Base-by-base conservation (phyloP, 148 eudicot genomes). In the Diospyros lotus region DNA sequence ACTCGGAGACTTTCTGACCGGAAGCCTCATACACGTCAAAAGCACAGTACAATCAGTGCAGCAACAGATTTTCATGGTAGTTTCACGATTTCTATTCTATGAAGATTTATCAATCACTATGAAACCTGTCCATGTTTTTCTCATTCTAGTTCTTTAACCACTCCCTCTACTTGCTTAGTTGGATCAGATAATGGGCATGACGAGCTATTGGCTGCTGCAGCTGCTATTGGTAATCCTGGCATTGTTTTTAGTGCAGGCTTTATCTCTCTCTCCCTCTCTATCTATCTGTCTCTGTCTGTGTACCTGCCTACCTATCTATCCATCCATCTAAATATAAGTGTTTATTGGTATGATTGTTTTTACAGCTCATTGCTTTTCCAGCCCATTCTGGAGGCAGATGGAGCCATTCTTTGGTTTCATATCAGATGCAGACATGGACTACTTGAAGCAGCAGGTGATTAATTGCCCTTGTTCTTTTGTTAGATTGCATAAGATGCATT, bases 171-270 rank as follows among this genome's bases (percentile, higher is more conserved):
- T 60, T 73, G 59, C 60, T 43, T 77, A 75, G 79, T 79, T 76
- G 85, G 83, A 77, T 78, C 87, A 78, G 90, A 83, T 85, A 87
- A 88, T 85, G 90, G 91, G 72, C 90, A 83, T 46, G 86, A 86
- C 77, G 94, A 90, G 78, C 82, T 90, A 56, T 50, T 88, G 76
- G 86, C 90, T 78, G 94, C 94, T 63, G 86, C 88, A 68, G 77
- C 80, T 65, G 84, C 87, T 75, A 90, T 86, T 75, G 64, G 75
- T 60, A 71, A 83, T 80, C 76, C 84, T 48, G 80, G 94, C 88
- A 86, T 66, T 74, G 55, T 64, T 76, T 64, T 58, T 66, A 46
- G 55, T 68, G n/a, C 28, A 14, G 41, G 63, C 28, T 6, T 70
- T 69, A 38, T 69, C 54, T 11, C 13, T 3, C 48, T 54, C 38